Percentiles rank a stretch among this genome's conserved stretches.
Evolutionary conservation across 805 yeast genomes (phyloP).

Genomic region (Sugiyamaella qingdaonensis): DNA sequence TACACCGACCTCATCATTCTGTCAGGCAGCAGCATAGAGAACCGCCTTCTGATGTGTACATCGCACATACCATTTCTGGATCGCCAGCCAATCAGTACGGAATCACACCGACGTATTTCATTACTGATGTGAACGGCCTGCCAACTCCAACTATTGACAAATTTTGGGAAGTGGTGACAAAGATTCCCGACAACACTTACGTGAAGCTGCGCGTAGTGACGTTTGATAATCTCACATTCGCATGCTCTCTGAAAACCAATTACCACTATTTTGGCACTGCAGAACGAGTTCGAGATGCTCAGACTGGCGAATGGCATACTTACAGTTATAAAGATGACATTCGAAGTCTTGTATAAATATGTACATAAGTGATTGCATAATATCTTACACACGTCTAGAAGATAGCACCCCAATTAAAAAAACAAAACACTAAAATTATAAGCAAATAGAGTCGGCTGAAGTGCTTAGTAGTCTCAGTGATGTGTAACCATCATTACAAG

Average conservation of each 20-base stretch:
- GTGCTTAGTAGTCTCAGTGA: no score
- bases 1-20: slow-evolving; percentile 90
- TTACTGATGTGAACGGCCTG: slow-evolving; percentile 80
- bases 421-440: no score
- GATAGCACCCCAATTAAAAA: no score
- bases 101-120: slow-evolving; percentile 72
- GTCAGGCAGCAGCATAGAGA: slow-evolving; percentile 74
- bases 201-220: slow-evolving; percentile 77
- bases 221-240: slow-evolving; percentile 82
- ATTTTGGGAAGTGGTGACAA: slow-evolving; percentile 61
- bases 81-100: slow-evolving; percentile 86
- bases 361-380: slow-evolving; percentile 1
- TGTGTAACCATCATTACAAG: no score
- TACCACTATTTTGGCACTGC: slow-evolving; percentile 77
- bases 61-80: slow-evolving; percentile 68
- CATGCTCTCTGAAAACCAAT: slow-evolving; percentile 79
- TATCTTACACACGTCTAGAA: background rate
- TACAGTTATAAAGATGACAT: slow-evolving; percentile 37
- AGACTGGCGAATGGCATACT: slow-evolving; percentile 51
- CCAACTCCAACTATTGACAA: slow-evolving; percentile 67
- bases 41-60: slow-evolving; percentile 78
- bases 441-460: no score
- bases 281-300: slow-evolving; percentile 41
- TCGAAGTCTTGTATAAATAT: slow-evolving; percentile 3
- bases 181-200: slow-evolving; percentile 74